phyloP scores from a whole-genome alignment of 108 stramenopile genomes.

The Epipyxis sp. region DNA sequence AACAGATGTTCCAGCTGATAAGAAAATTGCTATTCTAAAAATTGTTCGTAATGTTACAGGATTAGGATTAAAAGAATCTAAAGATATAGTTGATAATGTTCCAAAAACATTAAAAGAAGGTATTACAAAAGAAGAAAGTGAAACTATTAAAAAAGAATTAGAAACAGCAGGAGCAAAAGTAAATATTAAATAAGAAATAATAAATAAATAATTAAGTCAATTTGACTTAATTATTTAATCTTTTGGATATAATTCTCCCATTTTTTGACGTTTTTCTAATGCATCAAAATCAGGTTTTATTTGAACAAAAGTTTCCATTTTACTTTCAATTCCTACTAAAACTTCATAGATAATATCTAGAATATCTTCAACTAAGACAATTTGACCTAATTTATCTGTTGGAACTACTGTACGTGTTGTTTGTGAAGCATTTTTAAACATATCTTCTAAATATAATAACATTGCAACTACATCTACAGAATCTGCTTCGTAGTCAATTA shows the following conservation, averaged over 20 bases:
- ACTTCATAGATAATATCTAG: slow-evolving; percentile 17
- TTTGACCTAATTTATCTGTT: slow-evolving; percentile 11
- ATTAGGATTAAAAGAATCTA: slow-evolving; percentile 23
- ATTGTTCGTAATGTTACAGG: slow-evolving; percentile 1
- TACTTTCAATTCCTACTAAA: background rate
- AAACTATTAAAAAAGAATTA: slow-evolving; percentile 30
- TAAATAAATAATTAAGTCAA: background rate
- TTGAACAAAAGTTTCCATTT: background rate
- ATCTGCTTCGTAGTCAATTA: slow-evolving; percentile 16
- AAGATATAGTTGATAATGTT: slow-evolving; percentile 31
- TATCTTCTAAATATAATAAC: slow-evolving; percentile 7
- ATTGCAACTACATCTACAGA: slow-evolving; percentile 16
- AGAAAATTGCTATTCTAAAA: background rate
- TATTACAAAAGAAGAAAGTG: slow-evolving; percentile 27
- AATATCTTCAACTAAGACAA: slow-evolving; percentile 8
- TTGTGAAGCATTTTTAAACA: background rate
- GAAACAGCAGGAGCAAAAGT: slow-evolving; percentile 24
- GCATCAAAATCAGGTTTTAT: background rate
- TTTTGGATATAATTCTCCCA: slow-evolving; percentile 5
- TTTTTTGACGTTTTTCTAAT: background rate
- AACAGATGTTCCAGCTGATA: background rate
- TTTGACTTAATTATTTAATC: background rate
- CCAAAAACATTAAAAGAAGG: slow-evolving; percentile 26
- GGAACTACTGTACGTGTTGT: background rate
- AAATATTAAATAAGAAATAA: slow-evolving; percentile 14